A percentile compares a stretch with the other conserved stretches of the same genome.
These are phyloP conservation scores for Thielaviopsis euricoi DNA, from an alignment of 2,329 filamentous ascomycete species.

Conservation along the genomic window DNA sequence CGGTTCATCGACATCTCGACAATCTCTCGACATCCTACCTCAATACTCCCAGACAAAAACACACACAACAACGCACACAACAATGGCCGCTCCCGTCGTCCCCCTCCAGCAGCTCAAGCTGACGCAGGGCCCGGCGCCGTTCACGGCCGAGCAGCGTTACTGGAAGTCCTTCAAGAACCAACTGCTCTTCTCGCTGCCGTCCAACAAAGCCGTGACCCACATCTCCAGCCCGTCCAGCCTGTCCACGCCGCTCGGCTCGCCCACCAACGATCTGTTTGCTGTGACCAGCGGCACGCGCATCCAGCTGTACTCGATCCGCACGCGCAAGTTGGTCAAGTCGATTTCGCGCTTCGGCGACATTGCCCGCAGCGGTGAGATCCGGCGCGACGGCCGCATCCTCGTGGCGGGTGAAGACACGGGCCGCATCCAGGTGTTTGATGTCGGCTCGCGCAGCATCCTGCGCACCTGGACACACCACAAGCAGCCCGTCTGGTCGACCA, in stretches of 20 bases:
- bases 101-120: constrained; percentile 69
- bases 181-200: constrained; percentile 75
- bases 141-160: constrained; percentile 87
- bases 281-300: constrained; percentile 89
- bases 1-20: not conserved
- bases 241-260: constrained; percentile 24
- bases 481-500: constrained; percentile 82
- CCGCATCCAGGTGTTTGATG: constrained; percentile 87
- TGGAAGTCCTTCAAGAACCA: constrained; percentile 93
- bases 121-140: constrained; percentile 61
- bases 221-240: constrained; percentile 44
- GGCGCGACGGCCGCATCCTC: constrained; percentile 74
- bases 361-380: constrained; percentile 75
- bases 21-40: not conserved
- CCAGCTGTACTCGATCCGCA: constrained; percentile 85
- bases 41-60: not conserved
- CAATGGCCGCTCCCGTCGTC: constrained; percentile 74
- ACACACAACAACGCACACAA: not conserved
- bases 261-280: constrained; percentile 60
- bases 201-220: constrained; percentile 76
- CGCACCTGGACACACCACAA: constrained; percentile 93
- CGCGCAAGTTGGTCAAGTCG: constrained; percentile 80
- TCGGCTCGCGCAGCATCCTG: constrained; percentile 71
- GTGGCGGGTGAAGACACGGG: constrained; percentile 86
- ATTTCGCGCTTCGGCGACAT: constrained; percentile 88